These are phyloP conservation scores for Aspergillus ochraceus DNA, from an alignment of 2,329 filamentous ascomycete genomes.

Conservation along the genomic window DNA sequence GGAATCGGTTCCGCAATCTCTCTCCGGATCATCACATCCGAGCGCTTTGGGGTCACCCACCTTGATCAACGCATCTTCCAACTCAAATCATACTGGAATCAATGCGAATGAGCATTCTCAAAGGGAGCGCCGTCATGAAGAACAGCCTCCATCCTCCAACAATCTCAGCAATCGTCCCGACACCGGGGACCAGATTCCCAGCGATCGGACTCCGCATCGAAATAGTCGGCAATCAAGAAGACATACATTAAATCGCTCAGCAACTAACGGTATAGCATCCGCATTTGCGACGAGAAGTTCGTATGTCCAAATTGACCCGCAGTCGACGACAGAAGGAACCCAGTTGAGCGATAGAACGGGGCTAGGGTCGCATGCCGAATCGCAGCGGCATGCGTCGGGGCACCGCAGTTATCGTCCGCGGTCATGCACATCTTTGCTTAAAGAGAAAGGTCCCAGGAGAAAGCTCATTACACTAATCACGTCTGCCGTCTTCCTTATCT, in stretches of 20 bases:
- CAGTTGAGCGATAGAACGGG: neutral
- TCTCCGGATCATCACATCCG: constrained; percentile 11
- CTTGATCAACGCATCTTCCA: neutral
- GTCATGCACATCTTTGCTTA: constrained; percentile 46
- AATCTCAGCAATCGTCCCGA: neutral
- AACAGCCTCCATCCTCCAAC: neutral
- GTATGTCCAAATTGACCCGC: constrained; percentile 6
- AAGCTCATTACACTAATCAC: constrained; percentile 63
- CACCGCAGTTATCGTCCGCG: constrained; percentile 5
- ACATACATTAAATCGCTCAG: constrained; percentile 1
- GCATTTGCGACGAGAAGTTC: constrained; percentile 3
- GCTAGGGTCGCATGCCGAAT: constrained; percentile 8
- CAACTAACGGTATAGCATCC: neutral
- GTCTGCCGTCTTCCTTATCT: constrained; percentile 62
- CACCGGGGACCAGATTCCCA: constrained; percentile 5
- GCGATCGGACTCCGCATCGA: constrained; percentile 8
- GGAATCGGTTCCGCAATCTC: constrained; percentile 16
- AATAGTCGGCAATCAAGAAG: constrained; percentile 1
- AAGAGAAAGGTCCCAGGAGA: constrained; percentile 54
- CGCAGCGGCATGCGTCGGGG: constrained; percentile 7
- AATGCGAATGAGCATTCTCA: neutral
- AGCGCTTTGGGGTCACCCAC: constrained; percentile 4
- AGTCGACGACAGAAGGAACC: neutral
- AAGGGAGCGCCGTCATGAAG: neutral
- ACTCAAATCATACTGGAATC: neutral